Percentiles rank a stretch among this genome's conserved stretches.
phyloP scores from a whole-genome alignment of 768 basidiomycete species.

The Mycena vulgaris region DNA sequence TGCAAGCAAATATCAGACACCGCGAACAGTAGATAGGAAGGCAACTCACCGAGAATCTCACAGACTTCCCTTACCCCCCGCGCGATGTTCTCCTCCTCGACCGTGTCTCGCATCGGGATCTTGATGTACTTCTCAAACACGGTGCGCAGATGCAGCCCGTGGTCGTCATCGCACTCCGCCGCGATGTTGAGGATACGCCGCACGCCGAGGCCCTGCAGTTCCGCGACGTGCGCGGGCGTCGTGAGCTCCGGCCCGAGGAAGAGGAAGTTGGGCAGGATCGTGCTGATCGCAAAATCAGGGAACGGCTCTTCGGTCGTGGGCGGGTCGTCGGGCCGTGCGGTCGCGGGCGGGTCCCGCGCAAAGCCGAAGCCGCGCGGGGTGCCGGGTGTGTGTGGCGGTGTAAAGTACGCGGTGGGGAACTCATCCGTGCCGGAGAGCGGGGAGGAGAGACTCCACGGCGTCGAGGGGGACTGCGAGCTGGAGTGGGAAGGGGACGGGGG shows the following conservation, averaged over 20 bases:
- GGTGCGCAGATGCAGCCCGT: slow-evolving; percentile 75
- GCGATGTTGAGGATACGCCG: slow-evolving; percentile 94
- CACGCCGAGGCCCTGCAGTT: slow-evolving; percentile 83
- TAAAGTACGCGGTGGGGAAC: slow-evolving; percentile 66
- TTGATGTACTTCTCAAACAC: slow-evolving; percentile 88
- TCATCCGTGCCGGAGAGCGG: slow-evolving; percentile 51
- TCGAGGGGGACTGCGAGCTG: slow-evolving; percentile 71
- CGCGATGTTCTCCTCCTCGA: slow-evolving; percentile 93
- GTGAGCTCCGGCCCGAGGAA: slow-evolving; percentile 93
- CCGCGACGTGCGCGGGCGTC: slow-evolving; percentile 78
- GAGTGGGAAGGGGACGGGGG: slow-evolving; percentile 57
- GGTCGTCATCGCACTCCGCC: slow-evolving; percentile 89
- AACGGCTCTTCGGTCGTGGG: slow-evolving; percentile 74
- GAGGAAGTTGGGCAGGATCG: slow-evolving; percentile 92
- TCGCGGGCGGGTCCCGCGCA: slow-evolving; percentile 29
- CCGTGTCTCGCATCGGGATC: slow-evolving; percentile 95
- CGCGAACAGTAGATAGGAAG: slow-evolving; percentile 3
- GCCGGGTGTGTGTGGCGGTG: slow-evolving; percentile 68
- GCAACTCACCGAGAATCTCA: slow-evolving; percentile 82
- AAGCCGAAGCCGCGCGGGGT: slow-evolving; percentile 59
- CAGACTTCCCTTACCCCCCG: slow-evolving; percentile 89
- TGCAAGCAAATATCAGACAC: slow-evolving; percentile 46
- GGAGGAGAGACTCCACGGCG: slow-evolving; percentile 59
- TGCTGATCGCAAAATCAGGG: slow-evolving; percentile 85
- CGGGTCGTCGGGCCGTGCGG: slow-evolving; percentile 61